phyloP scores from a whole-genome alignment of 768 basidiomycete genomes.

The Pleurotus platypus region DNA sequence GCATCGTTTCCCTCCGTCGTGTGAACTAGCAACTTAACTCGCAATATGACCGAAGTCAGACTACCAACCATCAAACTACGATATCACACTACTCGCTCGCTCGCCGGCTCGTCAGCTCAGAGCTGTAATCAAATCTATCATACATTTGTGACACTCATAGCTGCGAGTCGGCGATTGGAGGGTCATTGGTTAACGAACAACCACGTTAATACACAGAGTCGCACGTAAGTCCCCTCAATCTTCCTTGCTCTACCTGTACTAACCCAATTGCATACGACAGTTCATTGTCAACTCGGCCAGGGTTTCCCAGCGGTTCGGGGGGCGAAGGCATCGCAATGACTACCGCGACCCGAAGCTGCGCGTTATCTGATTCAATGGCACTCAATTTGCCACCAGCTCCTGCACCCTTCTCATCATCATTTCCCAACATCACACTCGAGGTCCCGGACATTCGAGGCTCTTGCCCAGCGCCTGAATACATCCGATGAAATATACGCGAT shows the following conservation, averaged over 20 bases:
- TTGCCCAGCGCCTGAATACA: background rate
- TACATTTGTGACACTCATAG: background rate
- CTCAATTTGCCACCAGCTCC: background rate
- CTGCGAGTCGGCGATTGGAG: background rate
- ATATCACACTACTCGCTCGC: background rate
- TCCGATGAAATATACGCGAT: background rate
- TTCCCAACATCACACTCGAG: background rate
- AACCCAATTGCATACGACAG: constrained; percentile 30
- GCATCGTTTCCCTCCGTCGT: constrained; percentile 40
- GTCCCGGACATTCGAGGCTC: background rate
- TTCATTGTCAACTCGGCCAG: constrained; percentile 2
- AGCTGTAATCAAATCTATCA: background rate
- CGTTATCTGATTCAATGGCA: background rate
- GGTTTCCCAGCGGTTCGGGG: constrained; percentile 8
- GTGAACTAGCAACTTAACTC: background rate
- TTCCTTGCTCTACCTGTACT: constrained; percentile 18
- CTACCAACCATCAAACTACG: background rate
- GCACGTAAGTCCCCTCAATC: background rate
- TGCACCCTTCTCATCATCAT: background rate
- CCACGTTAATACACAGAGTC: too few species aligned
- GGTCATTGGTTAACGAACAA: background rate
- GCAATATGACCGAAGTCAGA: background rate
- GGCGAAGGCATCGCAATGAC: constrained; percentile 37
- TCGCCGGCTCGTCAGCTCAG: background rate
- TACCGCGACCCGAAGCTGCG: constrained; percentile 32